These are phyloP conservation scores for Aspergillus intermedius DNA, from an alignment of 2,329 filamentous ascomycete genomes.

Conservation along the genomic window DNA sequence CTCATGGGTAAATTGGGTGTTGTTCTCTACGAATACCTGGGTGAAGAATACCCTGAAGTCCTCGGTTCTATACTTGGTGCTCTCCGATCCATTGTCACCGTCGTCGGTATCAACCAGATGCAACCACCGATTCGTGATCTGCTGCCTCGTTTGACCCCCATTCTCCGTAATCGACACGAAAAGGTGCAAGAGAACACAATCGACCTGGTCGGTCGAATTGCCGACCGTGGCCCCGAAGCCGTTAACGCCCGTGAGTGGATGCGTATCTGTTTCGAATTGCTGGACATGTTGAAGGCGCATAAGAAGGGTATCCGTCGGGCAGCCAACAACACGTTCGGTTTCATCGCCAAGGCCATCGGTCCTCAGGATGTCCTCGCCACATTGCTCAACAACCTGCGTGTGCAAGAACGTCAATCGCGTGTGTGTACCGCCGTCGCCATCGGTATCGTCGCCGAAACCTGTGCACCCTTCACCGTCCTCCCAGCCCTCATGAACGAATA, in stretches of 20 bases:
- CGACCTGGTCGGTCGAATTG: constrained; percentile 93
- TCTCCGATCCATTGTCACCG: constrained; percentile 90
- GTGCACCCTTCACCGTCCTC: constrained; percentile 96
- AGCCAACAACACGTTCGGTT: constrained; percentile 98
- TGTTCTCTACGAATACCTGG: constrained; percentile 94
- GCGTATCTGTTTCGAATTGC: constrained; percentile 97
- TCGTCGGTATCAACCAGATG: constrained; percentile 97
- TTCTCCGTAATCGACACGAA: constrained; percentile 94
- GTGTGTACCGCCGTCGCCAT: constrained; percentile 98
- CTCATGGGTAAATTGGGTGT: constrained; percentile 92
- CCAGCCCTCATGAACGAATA: constrained; percentile 99
- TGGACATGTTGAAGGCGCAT: constrained; percentile 99
- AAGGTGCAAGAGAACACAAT: constrained; percentile 99
- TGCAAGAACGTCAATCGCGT: constrained; percentile 95
- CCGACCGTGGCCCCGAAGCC: constrained; percentile 90
- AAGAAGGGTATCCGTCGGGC: constrained; percentile 98
- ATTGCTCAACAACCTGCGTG: constrained; percentile 88
- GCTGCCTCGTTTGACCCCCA: constrained; percentile 90
- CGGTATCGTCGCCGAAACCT: constrained; percentile 96
- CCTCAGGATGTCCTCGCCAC: constrained; percentile 96
- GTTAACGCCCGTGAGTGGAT: constrained; percentile 99
- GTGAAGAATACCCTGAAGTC: constrained; percentile 97
- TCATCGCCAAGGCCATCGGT: constrained; percentile 98
- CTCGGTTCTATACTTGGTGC: constrained; percentile 93
- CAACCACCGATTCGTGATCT: constrained; percentile 96